These are phyloP conservation scores for Cryptococcus sp. DNA, from an alignment of 1,284 basidiomycete species.

Conservation along the genomic window DNA sequence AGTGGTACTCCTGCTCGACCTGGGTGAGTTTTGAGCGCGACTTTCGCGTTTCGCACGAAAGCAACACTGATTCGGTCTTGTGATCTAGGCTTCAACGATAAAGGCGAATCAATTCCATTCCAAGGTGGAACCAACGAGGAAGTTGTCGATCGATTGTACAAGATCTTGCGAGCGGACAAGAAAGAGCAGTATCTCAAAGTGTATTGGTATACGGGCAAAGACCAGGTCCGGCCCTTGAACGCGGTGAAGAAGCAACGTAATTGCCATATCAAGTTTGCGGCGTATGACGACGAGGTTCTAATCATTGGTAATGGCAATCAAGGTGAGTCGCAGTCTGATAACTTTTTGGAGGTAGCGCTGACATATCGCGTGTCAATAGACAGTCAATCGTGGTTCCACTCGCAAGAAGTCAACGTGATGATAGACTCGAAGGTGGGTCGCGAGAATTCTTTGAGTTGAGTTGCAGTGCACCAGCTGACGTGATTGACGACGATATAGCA, in stretches of 20 bases:
- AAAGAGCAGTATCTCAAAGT: conserved; percentile 64
- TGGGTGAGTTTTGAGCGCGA: conserved; percentile 54
- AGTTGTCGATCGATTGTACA: conserved; percentile 68
- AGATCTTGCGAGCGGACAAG: conserved; percentile 55
- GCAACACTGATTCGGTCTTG: neutral
- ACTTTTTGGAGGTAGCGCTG: neutral
- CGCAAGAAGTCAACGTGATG: conserved; percentile 75
- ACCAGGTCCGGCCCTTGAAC: conserved; percentile 70
- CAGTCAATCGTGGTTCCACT: conserved; percentile 74
- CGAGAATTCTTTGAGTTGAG: neutral
- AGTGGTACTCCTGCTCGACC: conserved; percentile 65
- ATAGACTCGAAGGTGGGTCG: conserved; percentile 59
- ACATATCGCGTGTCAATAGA: neutral
- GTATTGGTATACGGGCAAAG: conserved; percentile 68
- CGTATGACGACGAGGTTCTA: conserved; percentile 68
- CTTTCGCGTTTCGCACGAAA: neutral
- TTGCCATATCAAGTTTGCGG: conserved; percentile 76
- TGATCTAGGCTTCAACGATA: conserved; percentile 63
- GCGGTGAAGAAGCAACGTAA: conserved; percentile 72
- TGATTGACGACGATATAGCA: conserved; percentile 35
- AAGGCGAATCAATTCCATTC: conserved; percentile 65
- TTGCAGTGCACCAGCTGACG: neutral
- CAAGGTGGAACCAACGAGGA: conserved; percentile 80
- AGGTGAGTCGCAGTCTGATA: conserved; percentile 19
- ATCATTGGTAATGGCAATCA: conserved; percentile 62